Evolutionary conservation across 768 basidiomycete genomes (phyloP).

Genomic region (Jaapia argillacea): DNA sequence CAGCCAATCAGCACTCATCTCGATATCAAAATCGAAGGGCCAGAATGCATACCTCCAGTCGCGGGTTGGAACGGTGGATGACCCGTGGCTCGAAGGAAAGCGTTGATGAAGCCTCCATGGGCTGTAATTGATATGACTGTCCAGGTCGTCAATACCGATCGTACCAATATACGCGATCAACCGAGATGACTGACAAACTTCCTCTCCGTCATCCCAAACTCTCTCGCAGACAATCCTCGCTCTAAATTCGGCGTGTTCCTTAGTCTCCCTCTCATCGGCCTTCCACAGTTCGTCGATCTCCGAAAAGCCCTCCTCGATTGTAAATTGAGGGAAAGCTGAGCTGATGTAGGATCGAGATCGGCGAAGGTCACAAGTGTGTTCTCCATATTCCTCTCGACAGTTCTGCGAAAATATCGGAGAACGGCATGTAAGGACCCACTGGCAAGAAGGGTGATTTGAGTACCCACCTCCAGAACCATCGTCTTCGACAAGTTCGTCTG

Average conservation of each 20-base stretch:
- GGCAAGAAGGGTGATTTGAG: neutral
- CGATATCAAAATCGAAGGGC: neutral
- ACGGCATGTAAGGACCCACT: neutral
- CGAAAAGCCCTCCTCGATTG: slow-evolving; percentile 44
- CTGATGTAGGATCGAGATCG: slow-evolving; percentile 37
- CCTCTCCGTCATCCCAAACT: slow-evolving; percentile 39
- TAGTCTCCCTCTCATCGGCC: slow-evolving; percentile 42
- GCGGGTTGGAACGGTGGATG: slow-evolving; percentile 37
- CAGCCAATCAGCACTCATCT: neutral
- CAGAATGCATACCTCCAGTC: slow-evolving; percentile 57
- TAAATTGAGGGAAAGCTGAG: slow-evolving; percentile 37
- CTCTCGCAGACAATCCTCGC: slow-evolving; percentile 41
- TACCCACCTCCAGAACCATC: slow-evolving; percentile 45
- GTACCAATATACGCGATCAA: no score
- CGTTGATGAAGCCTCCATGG: slow-evolving; percentile 54
- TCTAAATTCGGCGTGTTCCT: slow-evolving; percentile 32
- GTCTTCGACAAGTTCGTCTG: slow-evolving; percentile 18
- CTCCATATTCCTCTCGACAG: slow-evolving; percentile 54
- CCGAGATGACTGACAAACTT: no score
- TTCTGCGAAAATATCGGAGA: slow-evolving; percentile 28
- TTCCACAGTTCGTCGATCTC: slow-evolving; percentile 60
- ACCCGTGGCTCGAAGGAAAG: slow-evolving; percentile 37
- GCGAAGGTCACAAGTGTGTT: slow-evolving; percentile 66
- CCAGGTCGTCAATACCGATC: no score
- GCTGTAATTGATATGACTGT: slow-evolving; percentile 59